Conservation (phyloP, 192 early-diverging fungal genomes). For the Lunasporangiospora selenospora region DNA sequence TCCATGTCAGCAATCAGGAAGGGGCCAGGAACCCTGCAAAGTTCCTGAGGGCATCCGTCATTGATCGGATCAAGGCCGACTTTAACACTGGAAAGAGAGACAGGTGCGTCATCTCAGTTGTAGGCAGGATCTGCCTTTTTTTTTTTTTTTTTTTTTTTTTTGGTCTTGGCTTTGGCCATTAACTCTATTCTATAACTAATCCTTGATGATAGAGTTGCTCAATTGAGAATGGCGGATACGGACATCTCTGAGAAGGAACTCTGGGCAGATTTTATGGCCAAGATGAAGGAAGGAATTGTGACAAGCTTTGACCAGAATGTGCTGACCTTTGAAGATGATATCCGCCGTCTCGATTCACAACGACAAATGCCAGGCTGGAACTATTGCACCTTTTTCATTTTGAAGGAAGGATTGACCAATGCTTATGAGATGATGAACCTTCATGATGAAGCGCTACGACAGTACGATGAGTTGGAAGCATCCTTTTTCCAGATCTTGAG, state of each 20-base stretch:
- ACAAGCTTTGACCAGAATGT: conserved; percentile 80
- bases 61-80: conserved; percentile 89
- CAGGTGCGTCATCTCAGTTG: conserved; percentile 37
- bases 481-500: conserved; percentile 90
- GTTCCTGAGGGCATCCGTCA: conserved; percentile 74
- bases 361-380: conserved; percentile 98
- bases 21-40: conserved; percentile 56
- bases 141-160: conserved; percentile 1
- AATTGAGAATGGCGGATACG: conserved; percentile 55
- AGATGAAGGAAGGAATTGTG: conserved; percentile 78
- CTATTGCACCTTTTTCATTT: conserved; percentile 96
- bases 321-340: conserved; percentile 87
- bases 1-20: conserved; percentile 69
- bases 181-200: background rate
- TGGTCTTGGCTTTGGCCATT: background rate
- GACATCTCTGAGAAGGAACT: conserved; percentile 64
- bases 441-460: conserved; percentile 86
- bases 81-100: conserved; percentile 74
- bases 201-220: conserved; percentile 46
- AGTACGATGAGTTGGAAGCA: conserved; percentile 98
- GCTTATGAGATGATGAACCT: conserved; percentile 90
- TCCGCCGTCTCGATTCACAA: conserved; percentile 87
- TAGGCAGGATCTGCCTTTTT: conserved; percentile 27
- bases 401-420: conserved; percentile 90
- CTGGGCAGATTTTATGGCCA: conserved; percentile 75